Evolutionary conservation across 192 early-diverging fungal species (phyloP), one percentile per base, ranked within the genome.

Genomic region (Dissophora globulifera): DNA sequence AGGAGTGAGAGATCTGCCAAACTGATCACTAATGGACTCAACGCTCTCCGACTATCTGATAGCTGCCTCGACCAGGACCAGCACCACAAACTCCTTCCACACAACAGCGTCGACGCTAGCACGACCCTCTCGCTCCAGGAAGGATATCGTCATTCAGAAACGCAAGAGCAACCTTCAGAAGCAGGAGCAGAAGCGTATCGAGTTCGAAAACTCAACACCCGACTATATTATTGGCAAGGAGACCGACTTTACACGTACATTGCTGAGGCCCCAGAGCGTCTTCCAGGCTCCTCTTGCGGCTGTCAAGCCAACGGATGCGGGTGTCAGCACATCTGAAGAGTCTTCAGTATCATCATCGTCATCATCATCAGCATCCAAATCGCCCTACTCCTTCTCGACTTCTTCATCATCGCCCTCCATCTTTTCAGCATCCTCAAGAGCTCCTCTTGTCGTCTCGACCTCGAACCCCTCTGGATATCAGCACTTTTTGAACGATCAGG

Each of bases 401-500:
- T 76, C 63, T 30, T 35, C 72, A 76, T 55, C 32, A 56, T 56
- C 72, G 13, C 33, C 72, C 58, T 75, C 71, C 4, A 76, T 76
- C 40, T 76, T 76, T 17, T 58, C 60, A 35, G 54, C 71, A 11
- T 51, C 62, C 9, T 54, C 62, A 45, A 66, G 72, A 27, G 46
- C 56, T 1, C 72, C 72, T 12, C 25, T 67, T 17, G 58, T 67
- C 11, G 72, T 76, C 8, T 76, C 72, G 46, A 76, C 72, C 29
- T 76, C 72, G 13, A 60, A 76, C 10, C 72, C 72, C 17, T 66
- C 72, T 20, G 72, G 72, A 71, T 86, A 81, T 62, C 84, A 83
- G 35, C 80, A 86, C 53, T 83, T 84, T 59, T 62, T 88, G 42
- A 83, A 43, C 8, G 43, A 79, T 5, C 69, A 82, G 35, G 85